Evolutionary conservation across 129 eudicot genomes (phyloP).

Genomic region (Artemisia tridentata): DNA sequence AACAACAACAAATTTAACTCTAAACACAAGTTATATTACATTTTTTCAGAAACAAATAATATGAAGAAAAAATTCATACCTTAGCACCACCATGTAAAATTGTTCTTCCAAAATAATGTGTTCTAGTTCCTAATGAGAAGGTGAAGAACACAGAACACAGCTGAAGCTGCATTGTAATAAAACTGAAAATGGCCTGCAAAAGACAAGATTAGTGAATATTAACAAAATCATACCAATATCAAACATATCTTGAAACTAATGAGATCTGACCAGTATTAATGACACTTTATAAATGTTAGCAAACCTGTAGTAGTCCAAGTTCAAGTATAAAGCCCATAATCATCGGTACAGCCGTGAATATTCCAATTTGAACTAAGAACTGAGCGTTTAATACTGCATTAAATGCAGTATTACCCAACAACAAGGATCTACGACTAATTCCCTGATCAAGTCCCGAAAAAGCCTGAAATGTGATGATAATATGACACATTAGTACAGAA

Average conservation of each 20-base stretch:
- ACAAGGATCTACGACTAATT: slow-evolving; percentile 45
- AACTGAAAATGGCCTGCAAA: slow-evolving; percentile 93
- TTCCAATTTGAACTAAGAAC: slow-evolving; percentile 93
- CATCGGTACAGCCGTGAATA: slow-evolving; percentile 98
- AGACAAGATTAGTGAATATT: neutral
- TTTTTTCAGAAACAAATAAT: slow-evolving; percentile 1
- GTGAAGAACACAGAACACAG: slow-evolving; percentile 97
- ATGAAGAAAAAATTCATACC: slow-evolving; percentile 40
- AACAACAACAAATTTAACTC: slow-evolving; percentile 14
- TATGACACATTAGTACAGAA: slow-evolving; percentile 11
- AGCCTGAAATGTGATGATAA: slow-evolving; percentile 54
- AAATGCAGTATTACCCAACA: slow-evolving; percentile 81
- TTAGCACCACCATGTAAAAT: slow-evolving; percentile 98
- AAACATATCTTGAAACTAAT: slow-evolving; percentile 4
- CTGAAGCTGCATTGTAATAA: slow-evolving; percentile 95
- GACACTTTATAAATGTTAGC: slow-evolving; percentile 14
- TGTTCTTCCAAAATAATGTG: slow-evolving; percentile 97
- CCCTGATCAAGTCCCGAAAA: slow-evolving; percentile 90
- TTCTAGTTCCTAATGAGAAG: slow-evolving; percentile 93
- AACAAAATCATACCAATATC: neutral
- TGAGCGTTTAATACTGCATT: slow-evolving; percentile 94
- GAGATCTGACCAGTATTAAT: neutral
- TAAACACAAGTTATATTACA: neutral
- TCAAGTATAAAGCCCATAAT: slow-evolving; percentile 94
- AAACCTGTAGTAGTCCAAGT: slow-evolving; percentile 77